These are phyloP conservation scores for Antrodiella citrinella DNA, from an alignment of 768 basidiomycete species.

Conservation along the genomic window DNA sequence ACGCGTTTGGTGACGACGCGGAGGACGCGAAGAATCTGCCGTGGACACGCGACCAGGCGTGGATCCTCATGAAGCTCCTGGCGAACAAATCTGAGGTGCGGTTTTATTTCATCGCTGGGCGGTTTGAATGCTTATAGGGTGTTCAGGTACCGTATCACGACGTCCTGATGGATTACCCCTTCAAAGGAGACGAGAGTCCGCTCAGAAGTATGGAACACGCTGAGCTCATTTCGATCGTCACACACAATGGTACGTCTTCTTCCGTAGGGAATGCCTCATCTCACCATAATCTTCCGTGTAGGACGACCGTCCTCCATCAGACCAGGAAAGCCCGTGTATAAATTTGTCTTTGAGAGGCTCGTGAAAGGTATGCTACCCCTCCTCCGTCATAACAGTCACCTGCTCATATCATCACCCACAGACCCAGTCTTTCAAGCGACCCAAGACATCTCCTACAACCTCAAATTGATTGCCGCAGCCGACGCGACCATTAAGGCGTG, in stretches of 20 bases:
- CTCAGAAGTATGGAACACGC: slow-evolving; percentile 82
- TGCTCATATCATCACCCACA: slow-evolving; percentile 22
- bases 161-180: slow-evolving; percentile 73
- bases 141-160: slow-evolving; percentile 77
- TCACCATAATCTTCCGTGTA: slow-evolving; percentile 18
- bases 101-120: neutral
- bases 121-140: neutral
- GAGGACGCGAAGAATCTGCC: slow-evolving; percentile 78
- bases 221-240: slow-evolving; percentile 77
- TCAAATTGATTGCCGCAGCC: slow-evolving; percentile 44
- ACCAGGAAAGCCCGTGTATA: slow-evolving; percentile 88
- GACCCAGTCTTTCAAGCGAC: slow-evolving; percentile 74
- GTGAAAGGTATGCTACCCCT: slow-evolving; percentile 54
- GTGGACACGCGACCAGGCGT: slow-evolving; percentile 86
- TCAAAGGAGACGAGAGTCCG: slow-evolving; percentile 83
- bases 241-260: slow-evolving; percentile 50
- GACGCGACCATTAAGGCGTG: slow-evolving; percentile 62
- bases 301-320: slow-evolving; percentile 79
- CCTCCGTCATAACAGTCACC: neutral
- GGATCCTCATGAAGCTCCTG: slow-evolving; percentile 72
- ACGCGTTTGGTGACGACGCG: slow-evolving; percentile 85
- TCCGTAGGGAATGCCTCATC: neutral
- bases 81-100: slow-evolving; percentile 53
- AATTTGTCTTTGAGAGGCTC: slow-evolving; percentile 76
- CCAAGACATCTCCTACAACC: slow-evolving; percentile 77